phyloP scores from a whole-genome alignment of 352 stramenopile genomes.

The Thalassiosira livingstoniorum region DNA sequence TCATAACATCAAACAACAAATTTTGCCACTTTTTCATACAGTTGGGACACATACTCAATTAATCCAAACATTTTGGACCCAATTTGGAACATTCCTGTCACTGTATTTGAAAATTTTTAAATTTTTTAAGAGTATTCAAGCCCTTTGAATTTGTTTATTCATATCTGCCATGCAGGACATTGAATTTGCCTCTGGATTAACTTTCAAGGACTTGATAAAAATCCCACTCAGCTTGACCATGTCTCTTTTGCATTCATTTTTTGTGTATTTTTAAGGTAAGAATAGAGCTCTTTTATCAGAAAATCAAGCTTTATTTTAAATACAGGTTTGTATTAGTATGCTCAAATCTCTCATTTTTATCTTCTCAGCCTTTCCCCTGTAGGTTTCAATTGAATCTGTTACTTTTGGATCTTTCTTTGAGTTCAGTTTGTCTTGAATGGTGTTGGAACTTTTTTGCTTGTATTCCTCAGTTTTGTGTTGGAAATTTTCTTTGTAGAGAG shows the following conservation, averaged over 20 bases:
- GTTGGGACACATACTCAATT: neutral
- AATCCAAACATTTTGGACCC: neutral
- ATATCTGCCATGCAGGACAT: neutral
- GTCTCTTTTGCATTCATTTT: neutral
- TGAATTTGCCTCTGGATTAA: neutral
- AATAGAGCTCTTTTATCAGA: neutral
- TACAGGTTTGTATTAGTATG: no score
- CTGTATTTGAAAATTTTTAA: neutral
- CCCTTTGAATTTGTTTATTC: constrained; percentile 2
- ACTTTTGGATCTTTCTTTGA: no score
- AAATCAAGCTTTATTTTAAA: no score
- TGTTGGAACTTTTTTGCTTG: no score
- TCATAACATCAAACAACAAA: neutral
- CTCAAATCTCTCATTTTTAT: no score
- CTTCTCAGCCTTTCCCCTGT: no score
- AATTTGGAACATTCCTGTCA: neutral
- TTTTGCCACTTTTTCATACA: neutral
- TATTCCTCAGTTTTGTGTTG: no score
- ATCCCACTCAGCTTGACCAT: neutral
- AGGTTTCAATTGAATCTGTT: no score
- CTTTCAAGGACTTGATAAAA: neutral
- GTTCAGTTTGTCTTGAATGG: no score
- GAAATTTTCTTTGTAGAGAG: no score
- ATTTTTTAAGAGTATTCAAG: constrained; percentile 5
- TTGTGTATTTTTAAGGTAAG: neutral